phyloP scores from a whole-genome alignment of 306 rosid species.

The Gastrolobium villosum region DNA sequence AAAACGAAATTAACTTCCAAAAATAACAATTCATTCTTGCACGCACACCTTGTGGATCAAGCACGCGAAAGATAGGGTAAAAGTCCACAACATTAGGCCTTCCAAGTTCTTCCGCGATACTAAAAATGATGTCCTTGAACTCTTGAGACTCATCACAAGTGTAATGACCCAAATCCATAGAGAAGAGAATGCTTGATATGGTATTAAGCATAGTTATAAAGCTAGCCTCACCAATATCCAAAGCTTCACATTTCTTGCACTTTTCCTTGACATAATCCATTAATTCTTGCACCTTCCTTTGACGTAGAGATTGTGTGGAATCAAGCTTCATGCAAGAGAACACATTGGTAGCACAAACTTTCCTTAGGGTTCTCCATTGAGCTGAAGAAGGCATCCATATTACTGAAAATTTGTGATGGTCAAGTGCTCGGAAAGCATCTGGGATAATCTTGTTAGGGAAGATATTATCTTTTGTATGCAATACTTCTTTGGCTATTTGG shows the following conservation, averaged over 20 bases:
- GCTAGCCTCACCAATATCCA: slow-evolving; percentile 26
- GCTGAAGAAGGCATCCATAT: background rate
- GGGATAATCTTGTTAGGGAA: background rate
- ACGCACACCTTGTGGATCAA: slow-evolving; percentile 30
- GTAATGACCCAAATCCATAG: slow-evolving; percentile 37
- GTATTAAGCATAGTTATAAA: slow-evolving; percentile 18
- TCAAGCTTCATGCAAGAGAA: slow-evolving; percentile 19
- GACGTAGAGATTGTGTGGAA: background rate
- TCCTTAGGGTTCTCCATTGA: slow-evolving; percentile 27
- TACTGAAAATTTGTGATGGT: slow-evolving; percentile 6
- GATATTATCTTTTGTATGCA: background rate
- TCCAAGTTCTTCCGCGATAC: slow-evolving; percentile 24
- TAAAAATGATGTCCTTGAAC: slow-evolving; percentile 13
- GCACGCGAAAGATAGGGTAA: background rate
- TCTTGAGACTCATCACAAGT: slow-evolving; percentile 29
- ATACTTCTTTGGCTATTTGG: slow-evolving; percentile 29
- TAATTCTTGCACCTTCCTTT: slow-evolving; percentile 2
- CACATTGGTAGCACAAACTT: background rate
- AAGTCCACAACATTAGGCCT: slow-evolving; percentile 32
- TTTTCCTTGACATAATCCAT: background rate
- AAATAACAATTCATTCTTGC: background rate
- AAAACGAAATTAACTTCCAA: background rate
- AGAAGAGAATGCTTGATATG: slow-evolving; percentile 31
- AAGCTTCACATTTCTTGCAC: background rate
- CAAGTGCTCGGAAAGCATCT: background rate